Base-by-base conservation (phyloP, 2,329 filamentous ascomycete genomes). In the Aspergillus sp. region DNA sequence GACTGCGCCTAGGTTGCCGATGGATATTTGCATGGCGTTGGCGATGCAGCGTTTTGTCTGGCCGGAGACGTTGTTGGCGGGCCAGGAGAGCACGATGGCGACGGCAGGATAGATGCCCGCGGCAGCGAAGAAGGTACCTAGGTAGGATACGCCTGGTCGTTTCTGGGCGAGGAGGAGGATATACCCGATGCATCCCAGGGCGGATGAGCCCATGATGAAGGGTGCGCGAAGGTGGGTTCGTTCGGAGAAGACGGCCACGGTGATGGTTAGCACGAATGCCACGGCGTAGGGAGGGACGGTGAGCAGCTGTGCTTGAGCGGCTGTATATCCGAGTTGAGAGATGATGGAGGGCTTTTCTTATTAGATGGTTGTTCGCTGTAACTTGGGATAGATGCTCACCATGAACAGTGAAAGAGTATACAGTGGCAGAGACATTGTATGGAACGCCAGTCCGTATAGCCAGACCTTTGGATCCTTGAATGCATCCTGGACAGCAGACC, bases 371-470 rank as follows among this genome's bases (percentile, higher is more conserved):
- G 32, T 13, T 29, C 7, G 19, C 10, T 30, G 13, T 12, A 5
- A 33, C 2, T 4, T 33, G 26, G n/a, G 11, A 29, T 35, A 38
- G 27, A n/a, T 40, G 3, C 50, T 46, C 40, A 64, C 59, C 43
- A 71, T 41, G 40, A 69, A 68, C 5, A 65, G 57, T 5, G 64
- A 67, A 26, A 68, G 48, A 0, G 68, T 70, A 45, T 71, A 71
- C 13, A 55, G 27, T 65, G 64, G 81, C 73, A 90, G 63, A 44
- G 80, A 85, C 73, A 88, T 81, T 5, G 83, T 87, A 59, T 89
- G 85, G 53, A 87, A 88, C 0, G 76, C 78, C 0, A 87, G 60
- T 0, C 83, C 82, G 51, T 90, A 90, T 0, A 90, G 71, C 82
- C 81, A 88, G 56, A 82, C 82, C 57, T 83, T 88, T 1, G 79